A percentile compares a stretch with the other conserved stretches of the same genome.
Conservation (phyloP, 768 basidiomycete genomes). For the Mycena amicta region DNA sequence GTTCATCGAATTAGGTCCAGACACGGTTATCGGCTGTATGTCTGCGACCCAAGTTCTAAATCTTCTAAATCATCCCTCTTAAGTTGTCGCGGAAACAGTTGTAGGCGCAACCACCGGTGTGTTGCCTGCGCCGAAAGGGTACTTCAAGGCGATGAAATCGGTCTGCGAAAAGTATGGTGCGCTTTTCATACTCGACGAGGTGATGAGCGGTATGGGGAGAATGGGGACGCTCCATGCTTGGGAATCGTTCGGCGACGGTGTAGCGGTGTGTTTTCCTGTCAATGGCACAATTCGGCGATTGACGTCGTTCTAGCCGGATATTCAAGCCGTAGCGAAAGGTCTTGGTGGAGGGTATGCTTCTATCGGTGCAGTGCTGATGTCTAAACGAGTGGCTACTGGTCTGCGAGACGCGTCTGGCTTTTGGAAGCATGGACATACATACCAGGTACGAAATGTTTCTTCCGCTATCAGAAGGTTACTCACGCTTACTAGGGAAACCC, state of each 20-base stretch:
- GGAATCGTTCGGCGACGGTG: conserved; percentile 81
- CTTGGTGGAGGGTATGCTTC: conserved; percentile 88
- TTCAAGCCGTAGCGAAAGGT: conserved; percentile 89
- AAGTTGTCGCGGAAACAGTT: conserved; percentile 85
- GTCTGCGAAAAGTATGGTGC: conserved; percentile 78
- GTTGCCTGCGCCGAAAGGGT: conserved; percentile 77
- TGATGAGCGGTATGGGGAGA: conserved; percentile 93
- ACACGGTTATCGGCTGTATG: conserved; percentile 82
- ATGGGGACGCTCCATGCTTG: conserved; percentile 89
- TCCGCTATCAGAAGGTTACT: not conserved
- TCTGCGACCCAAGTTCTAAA: conserved; percentile 2
- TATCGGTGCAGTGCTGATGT: conserved; percentile 82
- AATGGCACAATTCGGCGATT: not conserved
- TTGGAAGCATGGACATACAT: conserved; percentile 87
- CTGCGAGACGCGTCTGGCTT: conserved; percentile 69
- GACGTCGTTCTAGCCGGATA: conserved; percentile 72
- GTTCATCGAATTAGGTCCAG: conserved; percentile 78
- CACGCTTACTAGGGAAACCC: conserved; percentile 59
- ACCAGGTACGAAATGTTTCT: conserved; percentile 55
- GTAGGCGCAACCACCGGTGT: conserved; percentile 85
- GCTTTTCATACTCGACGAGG: conserved; percentile 84
- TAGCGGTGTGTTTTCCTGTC: conserved; percentile 38
- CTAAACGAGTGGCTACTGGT: conserved; percentile 68
- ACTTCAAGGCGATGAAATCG: conserved; percentile 83
- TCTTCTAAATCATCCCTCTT: not conserved